These are phyloP conservation scores for Clitocybe nebularis DNA, from an alignment of 1,284 basidiomycete genomes.

Conservation along the genomic window DNA sequence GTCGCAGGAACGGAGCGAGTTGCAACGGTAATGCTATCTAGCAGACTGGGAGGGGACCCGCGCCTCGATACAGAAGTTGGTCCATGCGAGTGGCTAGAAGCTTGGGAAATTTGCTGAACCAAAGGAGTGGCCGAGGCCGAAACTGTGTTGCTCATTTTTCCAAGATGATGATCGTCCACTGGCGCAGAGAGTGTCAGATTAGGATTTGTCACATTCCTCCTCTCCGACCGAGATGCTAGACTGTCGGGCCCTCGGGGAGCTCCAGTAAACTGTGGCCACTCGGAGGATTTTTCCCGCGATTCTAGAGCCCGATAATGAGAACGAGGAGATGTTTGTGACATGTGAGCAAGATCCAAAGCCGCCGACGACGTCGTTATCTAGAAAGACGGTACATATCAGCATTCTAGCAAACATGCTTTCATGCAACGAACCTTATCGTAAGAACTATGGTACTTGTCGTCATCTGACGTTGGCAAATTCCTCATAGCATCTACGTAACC, in stretches of 20 bases:
- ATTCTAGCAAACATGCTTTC: no score
- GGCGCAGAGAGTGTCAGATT: slow-evolving; percentile 55
- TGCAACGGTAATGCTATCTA: slow-evolving; percentile 56
- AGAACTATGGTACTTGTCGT: slow-evolving; percentile 73
- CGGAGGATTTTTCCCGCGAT: slow-evolving; percentile 72
- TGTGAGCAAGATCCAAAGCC: slow-evolving; percentile 87
- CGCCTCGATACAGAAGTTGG: slow-evolving; percentile 58
- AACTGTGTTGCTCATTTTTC: slow-evolving; percentile 41
- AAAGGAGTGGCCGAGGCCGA: slow-evolving; percentile 64
- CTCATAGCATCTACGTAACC: slow-evolving; percentile 75
- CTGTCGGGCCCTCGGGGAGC: slow-evolving; percentile 56
- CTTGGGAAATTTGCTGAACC: slow-evolving; percentile 58
- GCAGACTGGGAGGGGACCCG: slow-evolving; percentile 61
- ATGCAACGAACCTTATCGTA: slow-evolving; percentile 81
- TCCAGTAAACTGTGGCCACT: slow-evolving; percentile 89
- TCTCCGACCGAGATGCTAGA: slow-evolving; percentile 49
- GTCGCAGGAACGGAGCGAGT: slow-evolving; percentile 76
- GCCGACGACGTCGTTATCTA: slow-evolving; percentile 88
- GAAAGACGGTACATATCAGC: no score
- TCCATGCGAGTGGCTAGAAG: slow-evolving; percentile 32
- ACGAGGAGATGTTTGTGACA: slow-evolving; percentile 78
- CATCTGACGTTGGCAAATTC: slow-evolving; percentile 87
- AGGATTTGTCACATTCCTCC: slow-evolving; percentile 71
- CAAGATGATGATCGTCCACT: slow-evolving; percentile 42
- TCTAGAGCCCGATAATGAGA: slow-evolving; percentile 58